Base-by-base conservation (phyloP, 208 protist species). In the Trypanosoma congolense region DNA sequence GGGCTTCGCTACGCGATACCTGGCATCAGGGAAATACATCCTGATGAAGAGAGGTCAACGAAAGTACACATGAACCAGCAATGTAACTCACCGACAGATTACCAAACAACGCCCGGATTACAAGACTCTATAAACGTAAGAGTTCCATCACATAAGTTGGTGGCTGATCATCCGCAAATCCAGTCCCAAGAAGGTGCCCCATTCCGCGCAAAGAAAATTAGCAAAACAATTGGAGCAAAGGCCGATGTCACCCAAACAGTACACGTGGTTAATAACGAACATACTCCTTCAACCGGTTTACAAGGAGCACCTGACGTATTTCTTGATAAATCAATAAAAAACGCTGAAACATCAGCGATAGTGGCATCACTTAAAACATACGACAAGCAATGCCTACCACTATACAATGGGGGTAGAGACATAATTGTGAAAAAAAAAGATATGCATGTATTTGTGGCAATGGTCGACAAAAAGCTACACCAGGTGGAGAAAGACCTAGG, bases 1-100 rank as follows among this genome's bases (percentile, higher is more conserved):
- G 61, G 57, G 12, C 54, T 87, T 30, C 63, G 56, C 3, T 87
- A 79, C 57, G 70, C 71, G 38, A 66, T 87, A 10, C 79, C 79
- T 41, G 79, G 79, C 12, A 67, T 87, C 28, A 59, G 65, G 19
- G 61, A 68, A 26, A 35, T 68, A 19, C 26, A 56, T 31, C 61
- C 54, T 2, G 53, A 36, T 2, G 61, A 68, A 33, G 48, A 36
- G 18, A 43, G 30, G n/a, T 68, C 38, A 12, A 25, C 46, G 29
- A 21, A 48, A 8, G 45, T 42, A 18, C 35, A 28, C 18, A 44
- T 66, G 45, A 43, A 45, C 19, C 43, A 38, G 21, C 46, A 29
- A 10, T 41, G 28, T 30, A 30, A 47, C 19, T 45, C 2, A 26
- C 3, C 10, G 29, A 41, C 1, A 30, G 30, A 50, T 18, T 21